Evolutionary conservation across 2,329 filamentous ascomycete genomes (phyloP), one percentile per base, ranked within the genome.

Genomic region (Cladosporium sp.): DNA sequence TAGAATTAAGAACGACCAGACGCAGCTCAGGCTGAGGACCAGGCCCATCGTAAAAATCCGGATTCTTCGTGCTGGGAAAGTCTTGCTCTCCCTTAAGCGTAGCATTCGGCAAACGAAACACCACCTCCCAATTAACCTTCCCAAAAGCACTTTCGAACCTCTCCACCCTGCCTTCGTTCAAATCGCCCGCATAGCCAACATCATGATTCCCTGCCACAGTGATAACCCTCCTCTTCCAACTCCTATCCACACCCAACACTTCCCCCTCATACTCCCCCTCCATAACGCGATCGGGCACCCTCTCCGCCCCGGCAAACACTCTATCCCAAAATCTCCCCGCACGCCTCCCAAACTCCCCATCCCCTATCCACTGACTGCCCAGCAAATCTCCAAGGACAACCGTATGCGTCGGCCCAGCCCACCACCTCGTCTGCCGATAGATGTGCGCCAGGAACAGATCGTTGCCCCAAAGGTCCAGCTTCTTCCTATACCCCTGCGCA

Each of bases 171-270:
- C 82, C 77, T n/a, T 78, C 72, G 36, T 86, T 89, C 54, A 97
- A 78, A 68, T 99, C 93, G 3, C 93, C 93, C 0, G 91, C 89
- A 66, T 99, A 99, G 29, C 93, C 93, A 63, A 99, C 85, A 68
- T 99, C 93, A 66, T 99, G 93, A 64, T 99, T 99, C 1, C 93
- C 93, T 0, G 84, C 90, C 20, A 97, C 82, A 59, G 96, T 95
- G 66, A 99, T 89, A 56, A 96, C 77, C 50, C 86, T 80, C 36
- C 75, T 78, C n/a, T 37, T 76, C 70, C 93, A 93, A 97, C 2
- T 70, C 68, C 5, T 73, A 52, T 80, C 75, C 41, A 56, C 56
- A 1, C 71, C 70, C 19, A 78, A 61, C 1, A 65, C 55, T 53
- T 77, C 70, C 13, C 61, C 56, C 61, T 38, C 59, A 55, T 63